Evolutionary conservation across 73 alveolate species (phyloP), one percentile per base, ranked within the genome.

Genomic region (Paramecium sexaurelia): DNA sequence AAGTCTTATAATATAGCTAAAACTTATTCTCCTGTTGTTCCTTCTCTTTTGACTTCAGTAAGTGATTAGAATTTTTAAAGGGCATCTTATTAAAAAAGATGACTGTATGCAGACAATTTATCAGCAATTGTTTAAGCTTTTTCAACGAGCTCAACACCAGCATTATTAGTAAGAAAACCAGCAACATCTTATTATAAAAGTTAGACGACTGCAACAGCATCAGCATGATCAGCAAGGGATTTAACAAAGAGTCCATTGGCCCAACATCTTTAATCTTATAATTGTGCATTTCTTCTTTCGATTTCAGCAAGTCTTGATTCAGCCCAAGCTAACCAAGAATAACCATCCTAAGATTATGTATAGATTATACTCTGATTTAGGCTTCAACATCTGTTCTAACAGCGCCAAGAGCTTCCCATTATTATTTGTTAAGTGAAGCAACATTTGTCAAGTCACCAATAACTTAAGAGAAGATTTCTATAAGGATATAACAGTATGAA

Each of bases 371-470:
- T 41, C 73, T 37, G 8, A 78, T 43, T 43, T 78, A 40, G 19
- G 75, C 90, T 78, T 78, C 90, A 78, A 78, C 90, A 40, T 78
- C 90, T 20, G 68, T 39, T 78, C 90, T 78, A 27, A 78, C 90
- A 13, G 43, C 71, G 41, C 61, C 71, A 10, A 78, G 15, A 3
- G 68, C 51, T 22, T 78, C 69, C 33, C 55, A 78, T 29, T 78
- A 29, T 78, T 78, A 24, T 10, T 78, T 78, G 29, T 78, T 78
- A 24, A 78, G 90, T 39, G 73, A 19, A 24, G 90, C 68, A 13
- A 78, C 90, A 41, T 32, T 78, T 32, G 90, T 78, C 32, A 78
- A 40, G 32, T 78, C 90, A 37, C 75, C 90, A 43, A 78, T 78
- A 43, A 78, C 71, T 41, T 45, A 41, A 19, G 90, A 11, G 19